Evolutionary conservation across 1,284 basidiomycete genomes (phyloP).

Genomic region (Moniliella sp.): DNA sequence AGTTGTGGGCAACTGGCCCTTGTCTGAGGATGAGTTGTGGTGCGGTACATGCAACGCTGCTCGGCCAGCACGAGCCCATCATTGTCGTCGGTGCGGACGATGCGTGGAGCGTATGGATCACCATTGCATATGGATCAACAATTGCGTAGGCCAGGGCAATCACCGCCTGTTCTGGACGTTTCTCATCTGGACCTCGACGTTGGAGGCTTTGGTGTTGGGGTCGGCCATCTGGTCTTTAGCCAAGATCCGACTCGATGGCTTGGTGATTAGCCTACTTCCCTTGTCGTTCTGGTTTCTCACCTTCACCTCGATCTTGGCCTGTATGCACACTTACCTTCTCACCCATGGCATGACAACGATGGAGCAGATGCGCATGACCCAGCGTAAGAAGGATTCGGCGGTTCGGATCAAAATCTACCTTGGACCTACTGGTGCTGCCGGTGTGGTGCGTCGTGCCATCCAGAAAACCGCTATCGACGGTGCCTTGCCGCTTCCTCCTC

Average conservation of each 20-base stretch:
- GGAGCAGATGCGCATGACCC: slow-evolving; percentile 42
- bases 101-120: slow-evolving; percentile 56
- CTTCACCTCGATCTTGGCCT: slow-evolving; percentile 45
- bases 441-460: no score
- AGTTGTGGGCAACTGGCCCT: no score
- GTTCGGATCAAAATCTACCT: no score
- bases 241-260: slow-evolving; percentile 40
- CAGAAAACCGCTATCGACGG: no score
- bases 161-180: slow-evolving; percentile 61
- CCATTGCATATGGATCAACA: slow-evolving; percentile 49
- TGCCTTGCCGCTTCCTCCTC: no score
- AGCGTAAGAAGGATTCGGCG: no score
- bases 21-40: no score
- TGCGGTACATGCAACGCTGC: no score
- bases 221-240: slow-evolving; percentile 35
- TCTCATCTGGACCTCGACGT: slow-evolving; percentile 42
- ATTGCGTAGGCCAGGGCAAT: slow-evolving; percentile 60
- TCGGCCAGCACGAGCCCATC: slow-evolving; percentile 51
- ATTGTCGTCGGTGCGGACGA: slow-evolving; percentile 52
- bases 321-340: slow-evolving; percentile 47
- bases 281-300: slow-evolving; percentile 45
- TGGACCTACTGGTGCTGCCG: no score
- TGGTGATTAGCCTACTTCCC: slow-evolving; percentile 46
- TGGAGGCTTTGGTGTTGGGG: slow-evolving; percentile 44
- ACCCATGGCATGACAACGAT: slow-evolving; percentile 52